Conservation (phyloP, 2,329 filamentous ascomycete species). For the Phyllosticta paracitricarpa region DNA sequence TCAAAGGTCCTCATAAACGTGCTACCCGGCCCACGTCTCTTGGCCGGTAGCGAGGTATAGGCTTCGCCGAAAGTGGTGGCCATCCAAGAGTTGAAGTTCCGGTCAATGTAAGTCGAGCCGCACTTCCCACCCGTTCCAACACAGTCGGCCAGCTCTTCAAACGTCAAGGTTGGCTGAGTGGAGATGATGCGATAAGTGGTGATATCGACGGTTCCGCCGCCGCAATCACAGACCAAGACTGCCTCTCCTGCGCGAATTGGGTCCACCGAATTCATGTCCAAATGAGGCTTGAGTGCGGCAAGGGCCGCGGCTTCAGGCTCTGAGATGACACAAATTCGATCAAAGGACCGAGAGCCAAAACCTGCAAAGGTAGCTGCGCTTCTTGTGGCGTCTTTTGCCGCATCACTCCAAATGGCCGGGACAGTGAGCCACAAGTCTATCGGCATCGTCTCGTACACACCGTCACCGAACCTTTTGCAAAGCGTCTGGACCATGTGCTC, state of each 20-base stretch:
- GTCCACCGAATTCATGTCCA: slow-evolving; percentile 48
- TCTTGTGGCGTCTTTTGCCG: slow-evolving; percentile 73
- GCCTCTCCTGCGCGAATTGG: slow-evolving; percentile 61
- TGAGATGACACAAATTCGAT: slow-evolving; percentile 65
- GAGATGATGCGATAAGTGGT: slow-evolving; percentile 73
- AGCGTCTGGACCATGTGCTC: neutral
- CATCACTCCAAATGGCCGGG: slow-evolving; percentile 75
- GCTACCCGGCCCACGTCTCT: slow-evolving; percentile 61
- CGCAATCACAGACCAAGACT: slow-evolving; percentile 49
- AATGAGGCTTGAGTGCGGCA: slow-evolving; percentile 55
- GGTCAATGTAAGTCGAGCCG: slow-evolving; percentile 69
- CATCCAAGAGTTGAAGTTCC: slow-evolving; percentile 62
- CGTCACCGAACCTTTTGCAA: neutral
- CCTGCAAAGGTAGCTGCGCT: slow-evolving; percentile 69
- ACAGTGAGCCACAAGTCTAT: slow-evolving; percentile 74
- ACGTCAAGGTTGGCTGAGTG: slow-evolving; percentile 66
- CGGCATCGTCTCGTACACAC: slow-evolving; percentile 45
- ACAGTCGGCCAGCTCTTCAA: slow-evolving; percentile 27
- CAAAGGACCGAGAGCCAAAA: slow-evolving; percentile 53
- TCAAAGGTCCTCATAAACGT: slow-evolving; percentile 28
- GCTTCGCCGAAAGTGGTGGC: slow-evolving; percentile 59
- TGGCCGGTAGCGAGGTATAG: slow-evolving; percentile 67
- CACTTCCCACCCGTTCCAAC: slow-evolving; percentile 70
- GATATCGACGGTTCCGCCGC: slow-evolving; percentile 57
- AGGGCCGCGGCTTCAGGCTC: slow-evolving; percentile 74